Conservation (phyloP, 768 basidiomycete genomes). For the Trametes cingulata region DNA sequence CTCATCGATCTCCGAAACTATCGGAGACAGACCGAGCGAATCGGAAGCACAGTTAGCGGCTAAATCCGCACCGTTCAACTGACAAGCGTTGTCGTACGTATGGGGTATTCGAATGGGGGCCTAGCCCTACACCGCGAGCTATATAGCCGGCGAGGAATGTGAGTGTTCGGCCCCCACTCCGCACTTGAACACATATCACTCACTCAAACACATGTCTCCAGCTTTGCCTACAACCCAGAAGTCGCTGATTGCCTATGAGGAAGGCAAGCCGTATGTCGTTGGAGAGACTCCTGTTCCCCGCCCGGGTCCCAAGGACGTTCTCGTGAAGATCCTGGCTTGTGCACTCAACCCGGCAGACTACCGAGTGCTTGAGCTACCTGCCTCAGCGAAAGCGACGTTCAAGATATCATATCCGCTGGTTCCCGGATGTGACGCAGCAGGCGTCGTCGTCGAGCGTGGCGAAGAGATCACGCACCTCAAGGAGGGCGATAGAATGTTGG, state of each 20-base stretch:
- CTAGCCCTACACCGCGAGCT: too few relatives aligned
- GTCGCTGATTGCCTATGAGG: constrained; percentile 8
- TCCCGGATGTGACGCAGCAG: constrained; percentile 41
- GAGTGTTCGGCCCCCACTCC: too few relatives aligned
- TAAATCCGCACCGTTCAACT: too few relatives aligned
- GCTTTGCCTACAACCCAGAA: constrained; percentile 24
- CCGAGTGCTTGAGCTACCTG: constrained; percentile 36
- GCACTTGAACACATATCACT: too few relatives aligned
- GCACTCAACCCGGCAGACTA: constrained; percentile 38
- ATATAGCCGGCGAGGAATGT: neutral
- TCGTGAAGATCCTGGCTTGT: constrained; percentile 32
- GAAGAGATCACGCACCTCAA: constrained; percentile 39
- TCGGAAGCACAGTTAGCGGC: too few relatives aligned
- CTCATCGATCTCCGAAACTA: too few relatives aligned
- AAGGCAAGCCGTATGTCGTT: neutral
- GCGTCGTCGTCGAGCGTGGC: constrained; percentile 40
- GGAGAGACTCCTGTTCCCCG: constrained; percentile 43
- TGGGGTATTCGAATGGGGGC: too few relatives aligned
- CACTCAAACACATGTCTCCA: constrained; percentile 4
- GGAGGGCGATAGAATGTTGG: constrained; percentile 42
- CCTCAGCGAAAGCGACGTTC: constrained; percentile 21
- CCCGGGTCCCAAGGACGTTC: constrained; percentile 32
- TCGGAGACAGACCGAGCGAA: too few relatives aligned
- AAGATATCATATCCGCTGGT: constrained; percentile 39
- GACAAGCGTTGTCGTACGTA: too few relatives aligned